Evolutionary conservation across 768 basidiomycete genomes (phyloP).

Genomic region (Tremella mesenterica): DNA sequence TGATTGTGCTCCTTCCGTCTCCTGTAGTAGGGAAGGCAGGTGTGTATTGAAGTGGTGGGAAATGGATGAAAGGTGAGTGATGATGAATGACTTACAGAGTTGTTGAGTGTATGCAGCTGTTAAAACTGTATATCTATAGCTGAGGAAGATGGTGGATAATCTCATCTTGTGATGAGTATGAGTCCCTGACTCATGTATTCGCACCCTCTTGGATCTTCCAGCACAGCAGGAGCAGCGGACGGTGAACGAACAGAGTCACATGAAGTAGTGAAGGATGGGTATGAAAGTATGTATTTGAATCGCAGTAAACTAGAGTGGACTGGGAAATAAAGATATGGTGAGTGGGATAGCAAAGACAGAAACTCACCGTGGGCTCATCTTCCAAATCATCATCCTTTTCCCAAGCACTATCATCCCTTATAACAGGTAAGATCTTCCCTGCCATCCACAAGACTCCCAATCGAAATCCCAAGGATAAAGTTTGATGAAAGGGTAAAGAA

Average conservation of each 20-base stretch:
- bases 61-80: no score
- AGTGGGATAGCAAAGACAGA: not conserved
- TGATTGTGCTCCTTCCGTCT: no score
- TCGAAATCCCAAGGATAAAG: conserved; percentile 43
- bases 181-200: not conserved
- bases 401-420: conserved; percentile 36
- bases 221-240: not conserved
- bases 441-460: conserved; percentile 43
- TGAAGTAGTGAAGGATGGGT: not conserved
- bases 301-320: not conserved
- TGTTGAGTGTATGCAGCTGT: conserved; percentile 46
- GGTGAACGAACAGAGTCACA: not conserved
- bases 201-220: not conserved
- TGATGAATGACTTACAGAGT: conserved; percentile 27
- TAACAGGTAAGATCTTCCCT: conserved; percentile 42
- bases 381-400: conserved; percentile 28
- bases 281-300: not conserved
- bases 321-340: not conserved
- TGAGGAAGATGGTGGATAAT: conserved; percentile 42
- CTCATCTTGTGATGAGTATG: conserved; percentile 32
- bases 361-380: conserved; percentile 34
- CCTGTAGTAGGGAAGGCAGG: no score
- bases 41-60: no score
- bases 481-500: conserved; percentile 37
- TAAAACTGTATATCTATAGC: conserved; percentile 42